Base-by-base conservation (phyloP, 345 rosid species). In the Lepidium africanum region DNA sequence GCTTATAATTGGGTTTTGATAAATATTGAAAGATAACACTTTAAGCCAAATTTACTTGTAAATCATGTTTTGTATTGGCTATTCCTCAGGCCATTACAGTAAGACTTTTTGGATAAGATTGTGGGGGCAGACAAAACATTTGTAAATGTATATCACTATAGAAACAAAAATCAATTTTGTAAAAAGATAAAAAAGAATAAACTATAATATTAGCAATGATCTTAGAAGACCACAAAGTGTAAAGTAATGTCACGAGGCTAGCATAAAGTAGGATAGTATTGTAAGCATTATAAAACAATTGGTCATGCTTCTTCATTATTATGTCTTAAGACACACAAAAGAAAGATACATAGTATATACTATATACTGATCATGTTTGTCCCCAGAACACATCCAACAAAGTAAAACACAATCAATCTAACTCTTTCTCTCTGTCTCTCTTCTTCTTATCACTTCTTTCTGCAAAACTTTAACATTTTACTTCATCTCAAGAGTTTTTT, bases 321-420 rank as follows among this genome's bases (percentile, higher is more conserved):
- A 67, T 67, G 77, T 73, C 72, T 59, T 58, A 32, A 7, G 47
- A 30, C 46, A 3, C 5, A 27, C 32, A 45, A 17, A 46, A n/a
- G 32, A 58, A 58, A 58, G 36, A 58, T 40, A 73, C 63, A 60
- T 43, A 67, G 58, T 67, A 43, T 74, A 67, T 67, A 67, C 73
- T 74, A 42, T 42, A 9, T 16, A 74, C 69, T 53, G 19, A 74
- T 67, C 73, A 74, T 60, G 56, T 60, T 14, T 74, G 77, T 74
- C 49, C 58, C 77, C 73, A 60, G 5, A 45, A 52, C 73, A 60
- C 77, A 74, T 67, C 73, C 77, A 69, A 67, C 67, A 50, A 74
- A 67, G 69, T 67, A 25, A 63, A 59, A 57, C 77, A 70, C 57
- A 57, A 35, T 75, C 79, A 62, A 33, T 71, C 57, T 67, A 25